Base-by-base conservation (phyloP, 1,284 basidiomycete genomes). In the Phellinidium pouzarii region DNA sequence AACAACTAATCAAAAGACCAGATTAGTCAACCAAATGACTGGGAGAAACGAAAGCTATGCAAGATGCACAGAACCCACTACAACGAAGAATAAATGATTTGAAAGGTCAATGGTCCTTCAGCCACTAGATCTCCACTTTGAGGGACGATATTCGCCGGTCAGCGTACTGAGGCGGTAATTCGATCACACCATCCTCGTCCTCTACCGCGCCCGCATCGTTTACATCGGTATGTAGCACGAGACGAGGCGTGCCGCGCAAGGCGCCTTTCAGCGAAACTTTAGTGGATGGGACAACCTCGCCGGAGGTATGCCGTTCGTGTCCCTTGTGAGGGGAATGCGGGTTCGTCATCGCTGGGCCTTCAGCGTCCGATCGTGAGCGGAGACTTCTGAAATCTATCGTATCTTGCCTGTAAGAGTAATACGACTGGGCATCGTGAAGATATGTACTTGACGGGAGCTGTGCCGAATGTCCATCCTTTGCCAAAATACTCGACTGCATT, bases 121-220 rank as follows among this genome's bases (percentile, higher is more conserved):
- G 31, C 9, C 14, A 34, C 14, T 34, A 34, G 31, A n/a, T n/a
- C n/a, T 34, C 31, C 31, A 11, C 31, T 34, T 34, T 34, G 14
- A 34, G 9, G 14, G 31, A 34, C 31, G 31, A 34, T 8, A 34
- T 62, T 29, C 73, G 72, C 48, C 74, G 69, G 59, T 77, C 82
- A 44, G 74, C 74, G 62, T 90, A 90, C 65, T 81, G 79, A 17
- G 87, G 87, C 14, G 87, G 87, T 4, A 88, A 72, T 64, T 90
- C 87, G 14, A 89, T 73, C 20, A 87, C 67, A 7, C 76, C 84
- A 17, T 77, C 69, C 34, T 71, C 71, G 41, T 73, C 71, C n/a
- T 71, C 71, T 26, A 67, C 70, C 12, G 71, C 52, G 14, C 61
- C 64, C 56, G 82, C 80, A 53, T 84, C 84, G 26, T 70, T 71